Base-by-base conservation (phyloP, 495 filamentous ascomycete genomes). In the Geopyxis carbonaria region DNA sequence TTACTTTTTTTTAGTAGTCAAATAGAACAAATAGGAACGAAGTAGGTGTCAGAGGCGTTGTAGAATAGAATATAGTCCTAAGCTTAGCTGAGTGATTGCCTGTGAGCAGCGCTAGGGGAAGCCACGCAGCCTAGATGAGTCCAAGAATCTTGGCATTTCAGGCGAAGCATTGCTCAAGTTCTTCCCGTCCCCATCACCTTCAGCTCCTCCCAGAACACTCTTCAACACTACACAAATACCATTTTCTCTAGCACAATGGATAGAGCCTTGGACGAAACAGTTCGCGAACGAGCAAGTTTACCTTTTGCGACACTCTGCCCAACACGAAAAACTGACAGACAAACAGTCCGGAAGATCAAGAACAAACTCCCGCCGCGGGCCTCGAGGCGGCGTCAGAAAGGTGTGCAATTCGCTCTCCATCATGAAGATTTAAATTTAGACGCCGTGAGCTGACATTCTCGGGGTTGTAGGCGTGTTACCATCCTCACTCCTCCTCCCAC, bases 241-340 rank as follows among this genome's bases (percentile, higher is more conserved):
- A 10, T 34, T 34, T 34, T 5, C 11, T 14, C 31, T 18, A 9
- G 9, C 38, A 28, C 45, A 31, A 83, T 89, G 72, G 81, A 89
- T 60, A 77, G 78, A 56, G 77, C 75, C 55, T 67, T 89, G 32
- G 81, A 87, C 58, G 81, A 89, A 57, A 80, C 83, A 51, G 81
- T 89, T 47, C 71, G 71, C 43, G 82, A 84, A 53, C 77, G 78
- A 64, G 79, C 82, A 77, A 55, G 69, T 47, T 51, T 10, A 38
- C 44, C 27, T 14, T 6, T 11, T 19, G 10, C 31, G n/a, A 14
- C 14, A 18, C 20, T 19, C 18, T 2, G n/a, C n/a, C 10, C 11
- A 13, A 18, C 31, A 10, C n/a, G 10, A 10, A 13, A 14, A 19
- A 18, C 11, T n/a, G n/a, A 38, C 18, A 16, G 34, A 18, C 11